phyloP scores from a whole-genome alignment of 805 yeast genomes.

The Saccharomycopsis babjevae region DNA sequence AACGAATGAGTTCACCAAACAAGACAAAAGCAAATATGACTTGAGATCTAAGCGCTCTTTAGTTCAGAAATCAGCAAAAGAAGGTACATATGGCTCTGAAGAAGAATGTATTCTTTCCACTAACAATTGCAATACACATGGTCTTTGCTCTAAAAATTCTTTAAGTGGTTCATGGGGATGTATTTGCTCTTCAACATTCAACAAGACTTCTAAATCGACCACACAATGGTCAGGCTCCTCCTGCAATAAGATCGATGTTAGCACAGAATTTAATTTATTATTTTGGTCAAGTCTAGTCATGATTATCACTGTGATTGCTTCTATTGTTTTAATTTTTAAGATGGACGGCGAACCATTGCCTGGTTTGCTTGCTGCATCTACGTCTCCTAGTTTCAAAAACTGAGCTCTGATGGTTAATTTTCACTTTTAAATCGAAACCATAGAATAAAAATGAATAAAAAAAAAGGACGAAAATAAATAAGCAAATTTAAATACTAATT shows the following conservation, averaged over 20 bases:
- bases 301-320: constrained; percentile 35
- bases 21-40: neutral
- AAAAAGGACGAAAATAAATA: no score
- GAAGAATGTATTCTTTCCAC: constrained; percentile 39
- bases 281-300: constrained; percentile 55
- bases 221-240: constrained; percentile 47
- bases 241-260: constrained; percentile 60
- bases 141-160: constrained; percentile 33
- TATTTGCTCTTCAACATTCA: constrained; percentile 35
- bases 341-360: constrained; percentile 58
- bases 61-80: constrained; percentile 2
- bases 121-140: constrained; percentile 43
- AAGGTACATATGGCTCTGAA: constrained; percentile 32
- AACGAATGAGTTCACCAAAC: neutral
- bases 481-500: no score
- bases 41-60: neutral
- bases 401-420: neutral
- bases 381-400: constrained; percentile 30
- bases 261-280: constrained; percentile 55
- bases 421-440: no score
- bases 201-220: constrained; percentile 34
- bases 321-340: constrained; percentile 41
- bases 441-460: no score
- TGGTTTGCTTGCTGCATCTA: constrained; percentile 56
- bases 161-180: constrained; percentile 40